phyloP scores from a whole-genome alignment of 2,329 filamentous ascomycete genomes.

The Fusarium haematococcum region DNA sequence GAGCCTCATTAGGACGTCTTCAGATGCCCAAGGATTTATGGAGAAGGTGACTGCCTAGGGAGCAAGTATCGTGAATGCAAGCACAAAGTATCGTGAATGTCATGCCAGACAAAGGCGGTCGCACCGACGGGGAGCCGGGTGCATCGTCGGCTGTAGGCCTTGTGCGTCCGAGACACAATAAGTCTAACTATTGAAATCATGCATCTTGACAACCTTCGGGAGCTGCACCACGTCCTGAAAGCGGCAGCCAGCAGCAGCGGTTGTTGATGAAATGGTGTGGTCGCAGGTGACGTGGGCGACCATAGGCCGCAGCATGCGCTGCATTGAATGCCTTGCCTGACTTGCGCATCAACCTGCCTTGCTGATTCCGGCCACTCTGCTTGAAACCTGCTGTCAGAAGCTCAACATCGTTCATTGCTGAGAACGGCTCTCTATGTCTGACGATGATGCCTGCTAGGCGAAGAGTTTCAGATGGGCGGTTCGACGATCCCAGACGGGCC shows the following conservation, averaged over 20 bases:
- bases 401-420: constrained; percentile 8
- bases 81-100: not conserved
- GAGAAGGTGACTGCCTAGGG: not conserved
- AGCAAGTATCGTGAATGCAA: not conserved
- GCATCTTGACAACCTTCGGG: constrained; percentile 5
- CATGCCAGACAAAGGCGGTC: not conserved
- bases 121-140: not conserved
- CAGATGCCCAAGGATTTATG: not conserved
- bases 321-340: not conserved
- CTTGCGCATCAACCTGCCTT: not conserved
- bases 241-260: constrained; percentile 15
- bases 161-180: constrained; percentile 20
- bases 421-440: constrained; percentile 3
- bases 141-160: constrained; percentile 4
- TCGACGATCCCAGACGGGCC: not conserved
- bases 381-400: not conserved
- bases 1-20: not conserved
- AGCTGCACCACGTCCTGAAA: not conserved
- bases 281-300: constrained; percentile 31
- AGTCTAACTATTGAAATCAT: constrained; percentile 8
- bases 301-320: not conserved
- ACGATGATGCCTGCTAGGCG: constrained; percentile 7
- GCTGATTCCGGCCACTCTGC: not conserved
- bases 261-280: constrained; percentile 28
- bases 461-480: constrained; percentile 27